phyloP scores from a whole-genome alignment of 805 yeast species.

The Saccharomycopsis guyanensis region DNA sequence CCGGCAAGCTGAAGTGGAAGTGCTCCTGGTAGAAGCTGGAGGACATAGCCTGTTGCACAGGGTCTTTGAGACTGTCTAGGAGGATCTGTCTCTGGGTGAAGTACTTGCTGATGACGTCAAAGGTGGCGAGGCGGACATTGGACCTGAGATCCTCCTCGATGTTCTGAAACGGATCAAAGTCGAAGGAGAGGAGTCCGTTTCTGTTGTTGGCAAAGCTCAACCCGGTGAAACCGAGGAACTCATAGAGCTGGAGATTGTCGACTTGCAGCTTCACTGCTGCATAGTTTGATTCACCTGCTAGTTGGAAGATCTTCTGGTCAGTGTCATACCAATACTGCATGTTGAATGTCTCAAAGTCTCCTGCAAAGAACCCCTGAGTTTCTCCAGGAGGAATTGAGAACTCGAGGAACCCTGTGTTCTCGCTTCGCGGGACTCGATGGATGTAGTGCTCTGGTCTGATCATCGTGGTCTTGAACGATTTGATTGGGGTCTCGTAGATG shows the following conservation, averaged over 20 bases:
- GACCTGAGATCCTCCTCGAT: background rate
- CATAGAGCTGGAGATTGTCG: background rate
- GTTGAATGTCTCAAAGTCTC: conserved; percentile 1
- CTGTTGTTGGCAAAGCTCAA: background rate
- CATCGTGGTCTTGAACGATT: conserved; percentile 11
- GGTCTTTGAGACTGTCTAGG: background rate
- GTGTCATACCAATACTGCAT: background rate
- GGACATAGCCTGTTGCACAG: background rate
- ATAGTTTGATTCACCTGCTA: background rate
- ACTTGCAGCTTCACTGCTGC: background rate
- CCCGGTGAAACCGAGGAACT: background rate
- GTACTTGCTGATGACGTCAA: conserved; percentile 1
- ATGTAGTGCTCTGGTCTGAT: conserved; percentile 12
- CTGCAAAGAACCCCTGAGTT: conserved; percentile 1
- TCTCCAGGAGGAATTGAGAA: background rate
- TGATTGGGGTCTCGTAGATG: conserved; percentile 6
- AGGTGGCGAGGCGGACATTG: background rate
- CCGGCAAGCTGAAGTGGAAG: background rate
- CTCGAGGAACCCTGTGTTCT: background rate
- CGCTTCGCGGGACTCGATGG: background rate
- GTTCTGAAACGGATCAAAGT: conserved; percentile 11
- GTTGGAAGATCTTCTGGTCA: background rate
- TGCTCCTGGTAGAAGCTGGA: background rate
- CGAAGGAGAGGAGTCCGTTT: conserved; percentile 11
- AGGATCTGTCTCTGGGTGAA: background rate